Base-by-base conservation (phyloP, 2,329 filamentous ascomycete species). In the Fusarium pininemorale region DNA sequence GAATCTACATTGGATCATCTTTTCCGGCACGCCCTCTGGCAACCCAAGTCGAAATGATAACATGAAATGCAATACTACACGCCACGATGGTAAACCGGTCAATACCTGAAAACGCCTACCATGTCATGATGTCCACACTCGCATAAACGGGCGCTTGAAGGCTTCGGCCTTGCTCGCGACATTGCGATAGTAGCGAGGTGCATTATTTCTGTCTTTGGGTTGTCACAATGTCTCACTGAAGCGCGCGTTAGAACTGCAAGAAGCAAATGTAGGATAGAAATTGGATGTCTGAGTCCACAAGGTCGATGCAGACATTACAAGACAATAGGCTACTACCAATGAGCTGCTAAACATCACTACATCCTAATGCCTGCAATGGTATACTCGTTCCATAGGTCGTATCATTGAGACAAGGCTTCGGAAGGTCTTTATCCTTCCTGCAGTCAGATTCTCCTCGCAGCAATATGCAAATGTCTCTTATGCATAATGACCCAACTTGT, bases 221-320 rank as follows among this genome's bases (percentile, higher is more conserved):
- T 32, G 24, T 37, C 32, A 55, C 37, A n/a, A n/a, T 73, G 70
- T 59, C 47, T 73, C 42, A 70, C 22, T 41, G 11, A 3, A 32
- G 47, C 44, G 45, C 39, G 30, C 6, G 22, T 42, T 45, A 39
- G n/a, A n/a, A 37, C 8, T 44, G 3, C 15, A 11, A 20, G 8
- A 24, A n/a, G 30, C 22, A 55, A 55, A 32, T 6, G 35, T 35
- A 6, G 24, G 24, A 22, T 28, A 22, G 39, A 26, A 35, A 35
- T 50, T 7, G 6, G 16, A 35, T 35, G 42, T 26, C 24, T 58
- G 41, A n/a, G 18, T 12, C 10, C 24, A 50, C 30, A 37, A 28
- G 18, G 14, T 37, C 18, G 28, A 35, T 39, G 14, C 35, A 54
- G 24, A 54, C 35, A 28, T 28, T 28, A 6, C 24, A 28, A 16